Evolutionary conservation across 2,329 filamentous ascomycete species (phyloP).

Genomic region (Aureobasidium sp.): DNA sequence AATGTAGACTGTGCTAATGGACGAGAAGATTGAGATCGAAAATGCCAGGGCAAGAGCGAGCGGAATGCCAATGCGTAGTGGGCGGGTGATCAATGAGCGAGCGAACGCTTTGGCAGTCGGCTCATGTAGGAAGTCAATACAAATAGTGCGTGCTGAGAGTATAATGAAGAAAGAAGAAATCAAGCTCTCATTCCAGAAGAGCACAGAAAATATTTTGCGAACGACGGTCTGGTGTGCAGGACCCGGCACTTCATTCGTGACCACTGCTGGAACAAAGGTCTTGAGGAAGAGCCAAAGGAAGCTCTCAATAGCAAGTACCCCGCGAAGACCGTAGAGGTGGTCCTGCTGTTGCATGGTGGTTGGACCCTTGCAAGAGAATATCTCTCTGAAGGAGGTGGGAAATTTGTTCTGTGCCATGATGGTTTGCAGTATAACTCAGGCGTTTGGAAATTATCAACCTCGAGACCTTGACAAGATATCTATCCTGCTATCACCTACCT

Average conservation of each 20-base stretch:
- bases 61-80: slow-evolving; percentile 38
- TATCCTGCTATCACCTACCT: background rate
- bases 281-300: slow-evolving; percentile 42
- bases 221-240: slow-evolving; percentile 36
- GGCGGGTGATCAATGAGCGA: slow-evolving; percentile 37
- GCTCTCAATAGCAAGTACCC: slow-evolving; percentile 37
- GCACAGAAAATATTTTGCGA: slow-evolving; percentile 38
- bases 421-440: background rate
- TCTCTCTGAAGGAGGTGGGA: background rate
- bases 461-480: background rate
- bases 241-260: slow-evolving; percentile 32
- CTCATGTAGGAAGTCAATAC: slow-evolving; percentile 36
- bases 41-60: slow-evolving; percentile 36
- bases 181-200: slow-evolving; percentile 41
- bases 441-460: background rate
- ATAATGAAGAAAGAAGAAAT: slow-evolving; percentile 42
- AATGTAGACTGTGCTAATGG: slow-evolving; percentile 30
- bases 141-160: slow-evolving; percentile 39
- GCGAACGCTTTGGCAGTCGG: slow-evolving; percentile 32
- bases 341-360: slow-evolving; percentile 10
- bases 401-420: background rate
- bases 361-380: background rate
- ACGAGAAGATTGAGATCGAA: slow-evolving; percentile 32
- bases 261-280: slow-evolving; percentile 39
- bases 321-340: slow-evolving; percentile 39